Base-by-base conservation (phyloP, 768 basidiomycete genomes). In the Steccherinum ochraceum region DNA sequence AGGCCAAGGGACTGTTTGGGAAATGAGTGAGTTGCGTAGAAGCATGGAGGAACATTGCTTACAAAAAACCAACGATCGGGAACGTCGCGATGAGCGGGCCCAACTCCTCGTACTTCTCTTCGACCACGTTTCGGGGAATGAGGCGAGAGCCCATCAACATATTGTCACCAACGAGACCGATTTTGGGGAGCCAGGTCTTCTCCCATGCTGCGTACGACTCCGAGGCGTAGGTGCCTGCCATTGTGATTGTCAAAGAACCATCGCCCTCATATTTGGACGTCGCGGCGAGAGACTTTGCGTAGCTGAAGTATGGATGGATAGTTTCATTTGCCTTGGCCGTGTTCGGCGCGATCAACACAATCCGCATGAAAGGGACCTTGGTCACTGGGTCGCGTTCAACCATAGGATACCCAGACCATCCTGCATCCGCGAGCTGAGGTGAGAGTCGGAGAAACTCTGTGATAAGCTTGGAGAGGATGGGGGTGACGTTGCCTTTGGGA, bases 351-450 rank as follows among this genome's bases (percentile, higher is more conserved):
- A 71, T 47, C 43, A 63, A 64, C n/a, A n/a, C n/a, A n/a, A n/a
- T n/a, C n/a, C n/a, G n/a, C 10, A 56, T 19, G 25, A 51, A 35
- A 5, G 21, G 25, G 19, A 40, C 23, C 11, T n/a, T 39, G 25
- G 21, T 35, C 3, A 48, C 45, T 13, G 23, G 23, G 10, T 3
- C 40, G 20, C 30, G 44, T 1, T 20, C 19, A 30, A 50, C 24
- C 3, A 12, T 30, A 13, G 49, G 27, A 41, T 51, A 51, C 7
- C 54, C 54, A 10, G 45, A 23, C 76, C 74, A 78, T 1, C 71
- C 73, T 1, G 58, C 61, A 24, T 76, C 72, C 2, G 73, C 65
- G n/a, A 76, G 58, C 4, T 59, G 52, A 0, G 68, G 66, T 24
- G 65, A 68, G 16, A 65, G 53, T 23, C 58, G 69, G 23, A 75